Conservation (phyloP, 345 rosid species). For the Linum lewisii region DNA sequence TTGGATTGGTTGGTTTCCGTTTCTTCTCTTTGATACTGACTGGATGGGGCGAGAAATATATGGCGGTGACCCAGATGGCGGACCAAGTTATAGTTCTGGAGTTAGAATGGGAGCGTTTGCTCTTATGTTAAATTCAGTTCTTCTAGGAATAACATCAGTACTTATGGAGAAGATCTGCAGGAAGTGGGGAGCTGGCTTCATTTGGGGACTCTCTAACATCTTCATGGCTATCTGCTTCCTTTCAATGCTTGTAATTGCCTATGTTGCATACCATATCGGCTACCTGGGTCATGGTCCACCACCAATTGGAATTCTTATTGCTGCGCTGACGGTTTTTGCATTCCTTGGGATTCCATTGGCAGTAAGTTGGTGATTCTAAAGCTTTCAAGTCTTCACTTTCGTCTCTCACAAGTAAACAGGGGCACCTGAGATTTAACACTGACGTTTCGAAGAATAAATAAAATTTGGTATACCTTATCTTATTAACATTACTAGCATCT, state of each 20-base stretch:
- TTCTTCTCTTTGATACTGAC: conserved; percentile 85
- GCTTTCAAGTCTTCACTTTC: background rate
- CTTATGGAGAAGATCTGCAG: conserved; percentile 90
- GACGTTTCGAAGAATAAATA: background rate
- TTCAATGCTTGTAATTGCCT: conserved; percentile 55
- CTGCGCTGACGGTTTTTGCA: conserved; percentile 57
- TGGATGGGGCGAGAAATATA: conserved; percentile 97
- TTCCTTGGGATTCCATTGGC: conserved; percentile 87
- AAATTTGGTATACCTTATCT: background rate
- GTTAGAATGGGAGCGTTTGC: conserved; percentile 89
- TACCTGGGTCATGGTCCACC: conserved; percentile 54
- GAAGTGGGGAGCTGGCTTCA: conserved; percentile 92
- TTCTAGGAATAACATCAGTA: conserved; percentile 86
- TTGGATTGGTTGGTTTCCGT: conserved; percentile 95
- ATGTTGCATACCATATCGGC: conserved; percentile 44
- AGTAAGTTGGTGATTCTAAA: conserved; percentile 39
- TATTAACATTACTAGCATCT: background rate
- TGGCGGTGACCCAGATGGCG: conserved; percentile 76
- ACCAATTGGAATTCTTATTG: conserved; percentile 56
- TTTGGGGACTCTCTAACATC: conserved; percentile 82
- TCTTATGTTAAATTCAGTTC: conserved; percentile 81
- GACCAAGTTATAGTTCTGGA: conserved; percentile 51
- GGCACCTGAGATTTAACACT: background rate
- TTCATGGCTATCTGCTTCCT: conserved; percentile 86
- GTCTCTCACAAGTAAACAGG: background rate